These are phyloP conservation scores for Gossypium mustelinum DNA, from an alignment of 345 rosid genomes.

Conservation along the genomic window DNA sequence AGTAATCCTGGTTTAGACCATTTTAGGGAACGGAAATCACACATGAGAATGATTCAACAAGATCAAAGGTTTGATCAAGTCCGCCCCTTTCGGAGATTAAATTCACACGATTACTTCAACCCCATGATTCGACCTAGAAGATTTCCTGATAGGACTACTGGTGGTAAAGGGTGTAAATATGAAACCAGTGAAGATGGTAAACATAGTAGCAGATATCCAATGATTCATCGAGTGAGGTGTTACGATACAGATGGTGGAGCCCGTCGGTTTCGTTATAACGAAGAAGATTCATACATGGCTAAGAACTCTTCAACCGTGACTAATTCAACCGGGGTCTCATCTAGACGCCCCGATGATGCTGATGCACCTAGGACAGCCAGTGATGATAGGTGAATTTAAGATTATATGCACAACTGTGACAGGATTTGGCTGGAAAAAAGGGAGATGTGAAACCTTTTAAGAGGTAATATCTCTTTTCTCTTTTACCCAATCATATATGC, in stretches of 20 bases:
- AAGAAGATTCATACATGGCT: slow-evolving; percentile 19
- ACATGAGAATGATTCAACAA: slow-evolving; percentile 29
- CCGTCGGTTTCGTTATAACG: slow-evolving; percentile 22
- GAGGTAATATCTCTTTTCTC: not conserved
- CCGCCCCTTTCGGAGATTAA: slow-evolving; percentile 23
- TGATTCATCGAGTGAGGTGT: slow-evolving; percentile 25
- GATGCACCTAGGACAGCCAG: slow-evolving; percentile 3
- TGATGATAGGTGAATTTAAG: slow-evolving; percentile 5
- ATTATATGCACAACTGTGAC: not conserved
- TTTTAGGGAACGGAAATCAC: slow-evolving; percentile 37
- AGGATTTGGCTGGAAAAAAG: slow-evolving; percentile 3
- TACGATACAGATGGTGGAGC: slow-evolving; percentile 22
- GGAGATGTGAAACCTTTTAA: not conserved
- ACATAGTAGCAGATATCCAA: slow-evolving; percentile 29
- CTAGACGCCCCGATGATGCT: not conserved
- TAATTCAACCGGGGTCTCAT: slow-evolving; percentile 8
- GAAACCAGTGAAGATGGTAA: slow-evolving; percentile 30
- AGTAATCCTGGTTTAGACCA: slow-evolving; percentile 28
- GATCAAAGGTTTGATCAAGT: slow-evolving; percentile 37
- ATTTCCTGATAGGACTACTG: slow-evolving; percentile 20
- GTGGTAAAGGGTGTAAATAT: slow-evolving; percentile 28
- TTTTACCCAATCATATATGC: not conserved
- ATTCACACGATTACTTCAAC: slow-evolving; percentile 26
- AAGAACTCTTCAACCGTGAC: slow-evolving; percentile 17
- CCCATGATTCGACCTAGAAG: slow-evolving; percentile 27